These are phyloP conservation scores for Erodium texanum DNA, from an alignment of 441 rosid species.

Conservation along the genomic window DNA sequence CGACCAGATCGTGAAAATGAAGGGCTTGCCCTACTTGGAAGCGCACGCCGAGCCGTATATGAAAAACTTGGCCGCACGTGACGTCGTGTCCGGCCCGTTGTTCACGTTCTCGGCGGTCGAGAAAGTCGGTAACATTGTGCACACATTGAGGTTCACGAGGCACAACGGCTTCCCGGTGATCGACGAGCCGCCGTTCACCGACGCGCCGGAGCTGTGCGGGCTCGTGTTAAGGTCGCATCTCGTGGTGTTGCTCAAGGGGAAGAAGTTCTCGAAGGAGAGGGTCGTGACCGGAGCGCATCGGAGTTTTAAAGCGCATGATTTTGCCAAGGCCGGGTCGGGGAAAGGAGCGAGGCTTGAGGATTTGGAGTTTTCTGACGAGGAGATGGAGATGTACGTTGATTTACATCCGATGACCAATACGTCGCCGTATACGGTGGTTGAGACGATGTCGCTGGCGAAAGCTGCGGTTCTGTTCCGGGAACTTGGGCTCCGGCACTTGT, in stretches of 20 bases:
- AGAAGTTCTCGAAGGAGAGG: constrained; percentile 37
- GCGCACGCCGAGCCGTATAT: constrained; percentile 66
- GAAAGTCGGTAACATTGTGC: constrained; percentile 35
- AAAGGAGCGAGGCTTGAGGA: constrained; percentile 54
- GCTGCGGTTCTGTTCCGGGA: constrained; percentile 62
- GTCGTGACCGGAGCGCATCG: constrained; percentile 30
- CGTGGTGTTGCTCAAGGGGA: constrained; percentile 52
- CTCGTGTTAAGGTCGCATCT: constrained; percentile 59
- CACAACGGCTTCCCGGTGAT: constrained; percentile 68
- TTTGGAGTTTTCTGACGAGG: constrained; percentile 41
- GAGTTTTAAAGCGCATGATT: constrained; percentile 43
- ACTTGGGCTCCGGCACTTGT: constrained; percentile 58
- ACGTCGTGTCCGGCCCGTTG: constrained; percentile 52
- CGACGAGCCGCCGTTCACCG: constrained; percentile 53
- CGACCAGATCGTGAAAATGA: constrained; percentile 57
- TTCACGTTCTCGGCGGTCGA: constrained; percentile 47
- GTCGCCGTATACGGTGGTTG: constrained; percentile 61
- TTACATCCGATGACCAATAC: constrained; percentile 55
- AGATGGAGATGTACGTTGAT: constrained; percentile 68
- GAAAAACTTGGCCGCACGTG: constrained; percentile 43
- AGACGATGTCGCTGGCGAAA: constrained; percentile 61
- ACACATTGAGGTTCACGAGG: constrained; percentile 38
- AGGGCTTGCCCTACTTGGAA: constrained; percentile 65
- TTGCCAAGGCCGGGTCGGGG: constrained; percentile 57
- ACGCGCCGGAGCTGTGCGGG: constrained; percentile 49